Conservation (phyloP, 768 basidiomycete genomes). For the Sistotremastrum niveocremeum region DNA sequence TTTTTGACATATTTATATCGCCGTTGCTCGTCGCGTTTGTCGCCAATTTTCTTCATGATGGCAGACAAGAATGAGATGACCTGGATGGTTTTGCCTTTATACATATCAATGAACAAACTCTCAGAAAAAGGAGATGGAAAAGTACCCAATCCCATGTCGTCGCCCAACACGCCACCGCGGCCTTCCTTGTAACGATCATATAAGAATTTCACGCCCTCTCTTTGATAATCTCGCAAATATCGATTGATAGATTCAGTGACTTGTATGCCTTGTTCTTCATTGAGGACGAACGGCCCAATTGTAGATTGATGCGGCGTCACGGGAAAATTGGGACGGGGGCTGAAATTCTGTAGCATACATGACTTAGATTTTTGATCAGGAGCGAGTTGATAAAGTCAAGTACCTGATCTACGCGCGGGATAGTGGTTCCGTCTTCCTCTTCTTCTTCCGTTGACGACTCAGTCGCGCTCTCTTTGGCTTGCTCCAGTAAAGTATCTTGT, state of each 20-base stretch:
- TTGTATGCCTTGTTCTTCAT: conserved; percentile 28
- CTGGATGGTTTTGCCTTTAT: conserved; percentile 84
- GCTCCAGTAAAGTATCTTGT: neutral
- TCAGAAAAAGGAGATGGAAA: neutral
- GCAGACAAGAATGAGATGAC: conserved; percentile 82
- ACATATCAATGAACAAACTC: neutral
- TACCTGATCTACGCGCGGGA: conserved; percentile 1
- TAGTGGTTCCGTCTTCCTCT: neutral
- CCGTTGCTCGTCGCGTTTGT: conserved; percentile 47
- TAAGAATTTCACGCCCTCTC: conserved; percentile 75
- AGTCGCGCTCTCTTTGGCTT: neutral
- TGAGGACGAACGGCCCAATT: conserved; percentile 38
- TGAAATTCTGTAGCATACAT: conserved; percentile 18
- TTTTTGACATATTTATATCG: conserved; percentile 52
- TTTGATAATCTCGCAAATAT: conserved; percentile 82
- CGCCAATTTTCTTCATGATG: conserved; percentile 75
- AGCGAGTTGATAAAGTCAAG: neutral
- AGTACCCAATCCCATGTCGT: conserved; percentile 83
- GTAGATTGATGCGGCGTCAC: conserved; percentile 28
- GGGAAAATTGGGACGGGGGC: conserved; percentile 43
- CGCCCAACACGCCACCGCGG: conserved; percentile 75
- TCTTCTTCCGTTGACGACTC: no score
- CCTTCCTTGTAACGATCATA: conserved; percentile 55
- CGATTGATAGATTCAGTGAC: conserved; percentile 68
- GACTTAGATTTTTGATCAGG: conserved; percentile 18